Base-by-base conservation (phyloP, 2,329 filamentous ascomycete species). In the Trichoderma sp. region DNA sequence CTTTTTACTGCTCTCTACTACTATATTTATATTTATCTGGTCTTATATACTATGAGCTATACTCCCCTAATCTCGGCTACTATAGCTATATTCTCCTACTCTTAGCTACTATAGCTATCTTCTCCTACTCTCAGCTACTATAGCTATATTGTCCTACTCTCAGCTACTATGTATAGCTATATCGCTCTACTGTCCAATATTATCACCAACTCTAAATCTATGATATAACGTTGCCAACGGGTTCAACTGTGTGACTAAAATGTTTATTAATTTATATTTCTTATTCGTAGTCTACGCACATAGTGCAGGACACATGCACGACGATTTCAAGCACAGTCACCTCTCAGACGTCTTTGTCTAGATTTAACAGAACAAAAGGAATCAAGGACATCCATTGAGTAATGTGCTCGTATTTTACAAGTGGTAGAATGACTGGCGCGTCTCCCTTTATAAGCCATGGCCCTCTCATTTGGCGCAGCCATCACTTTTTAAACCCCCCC, bases 401-500 rank as follows among this genome's bases (percentile, higher is more conserved):
- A 85, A 85, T 85, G 79, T 82, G 83, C 86, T 88, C 86, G 88
- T 76, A 88, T 86, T 88, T 89, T 89, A 88, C 87, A 88, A 86
- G 83, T 84, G 83, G 83, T 83, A 84, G 83, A 83, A 83, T 82
- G 84, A 83, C 81, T 81, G 83, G 83, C 81, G 79, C 82, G 81
- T 81, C 79, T 80, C 80, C 80, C 81, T 79, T 57, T 63, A 66
- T 82, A 80, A 81, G 80, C 82, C 81, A 78, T 81, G 83, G 81
- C 82, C 83, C 82, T 67, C 68, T 63, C 83, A 79, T 83, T 83
- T 80, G 82, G 79, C 80, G 79, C 83, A 84, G 84, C 82, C 81
- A 79, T 81, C 80, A 81, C 78, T 80, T 70, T 70, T 63, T 50
- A n/a, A 61, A 78, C 75, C 79, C 82, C 81, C 79, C 81, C 34